Conservation (phyloP, 805 yeast species). For the Saturnispora gosingensis region DNA sequence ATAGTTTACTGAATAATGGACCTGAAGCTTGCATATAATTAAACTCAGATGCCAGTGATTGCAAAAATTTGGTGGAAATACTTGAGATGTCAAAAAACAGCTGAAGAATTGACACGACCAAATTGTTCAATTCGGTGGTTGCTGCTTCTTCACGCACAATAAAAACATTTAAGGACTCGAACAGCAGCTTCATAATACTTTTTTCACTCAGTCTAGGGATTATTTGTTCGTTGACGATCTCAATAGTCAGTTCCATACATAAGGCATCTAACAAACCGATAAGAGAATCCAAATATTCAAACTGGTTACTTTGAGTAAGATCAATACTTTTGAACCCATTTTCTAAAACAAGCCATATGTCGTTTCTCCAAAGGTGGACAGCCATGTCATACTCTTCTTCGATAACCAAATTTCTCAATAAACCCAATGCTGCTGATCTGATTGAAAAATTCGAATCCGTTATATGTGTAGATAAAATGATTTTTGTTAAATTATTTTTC, state of each 20-base stretch:
- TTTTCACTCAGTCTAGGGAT: constrained; percentile 16
- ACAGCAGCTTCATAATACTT: constrained; percentile 23
- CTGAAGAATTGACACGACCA: constrained; percentile 17
- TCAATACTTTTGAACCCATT: constrained; percentile 36
- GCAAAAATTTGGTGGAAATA: constrained; percentile 21
- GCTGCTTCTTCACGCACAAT: constrained; percentile 29
- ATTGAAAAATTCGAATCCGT: constrained; percentile 1
- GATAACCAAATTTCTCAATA: constrained; percentile 67
- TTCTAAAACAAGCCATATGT: constrained; percentile 59
- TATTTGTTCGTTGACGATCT: constrained; percentile 30
- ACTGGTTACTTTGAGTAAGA: not conserved
- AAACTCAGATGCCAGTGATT: constrained; percentile 9
- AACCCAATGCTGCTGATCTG: constrained; percentile 46
- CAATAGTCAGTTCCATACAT: constrained; percentile 49
- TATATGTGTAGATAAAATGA: constrained; percentile 32
- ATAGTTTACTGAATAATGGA: constrained; percentile 3
- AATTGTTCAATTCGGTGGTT: constrained; percentile 24
- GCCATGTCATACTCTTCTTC: constrained; percentile 86
- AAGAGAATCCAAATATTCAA: constrained; percentile 33
- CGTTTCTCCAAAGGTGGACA: constrained; percentile 64
- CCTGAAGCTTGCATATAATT: constrained; percentile 8
- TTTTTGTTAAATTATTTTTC: constrained; percentile 61
- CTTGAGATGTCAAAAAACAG: constrained; percentile 26
- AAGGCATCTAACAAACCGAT: constrained; percentile 60
- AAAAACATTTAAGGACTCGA: constrained; percentile 13